Base-by-base conservation (phyloP, 768 basidiomycete species). In the Leccinum rimulosum region DNA sequence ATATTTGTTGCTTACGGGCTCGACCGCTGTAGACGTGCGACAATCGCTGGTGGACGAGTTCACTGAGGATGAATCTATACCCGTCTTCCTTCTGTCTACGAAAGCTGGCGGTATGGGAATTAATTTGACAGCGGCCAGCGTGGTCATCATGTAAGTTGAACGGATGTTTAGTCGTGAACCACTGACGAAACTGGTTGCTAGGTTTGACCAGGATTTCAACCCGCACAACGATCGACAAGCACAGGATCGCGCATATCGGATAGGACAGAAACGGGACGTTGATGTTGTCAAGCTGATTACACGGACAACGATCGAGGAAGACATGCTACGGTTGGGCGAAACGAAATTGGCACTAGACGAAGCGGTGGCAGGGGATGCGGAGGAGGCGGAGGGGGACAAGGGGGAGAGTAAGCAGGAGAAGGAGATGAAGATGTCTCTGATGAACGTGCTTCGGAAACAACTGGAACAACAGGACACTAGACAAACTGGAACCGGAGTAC, bases 181-280 rank as follows among this genome's bases (percentile, higher is more conserved):
- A 43, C 50, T 55, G 2, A 61, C 25, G 47, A 2, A 27, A 47
- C 64, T n/a, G 50, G 54, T 72, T 58, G 47, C 30, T 59, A 91
- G 89, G 85, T 97, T 95, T 70, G 96, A 99, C 70, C 95, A 96
- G 70, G 96, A 98, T 72, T 99, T 98, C 76, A 98, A 98, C 71
- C 92, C 92, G 4, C 92, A 94, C 75, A 99, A 99, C 71, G 97
- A 98, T 74, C 86, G 90, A 61, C 97, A 99, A 76, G 97, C 97
- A 1, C 94, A 96, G 60, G 97, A 99, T 73, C 87, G 97, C 35
- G 95, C 95, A 27, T 98, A 98, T 74, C 89, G 97, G 28, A 97
- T 99, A 63, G 96, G 94, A 25, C 95, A 97, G 73, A 93, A 91
- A 70, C 85, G 88, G 53, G 88, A 96, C 63, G 96, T 98, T 10